A percentile compares a stretch with the other conserved stretches of the same genome.
phyloP scores from a whole-genome alignment of 495 filamentous ascomycete genomes.

The Chaetomium cochliodes region DNA sequence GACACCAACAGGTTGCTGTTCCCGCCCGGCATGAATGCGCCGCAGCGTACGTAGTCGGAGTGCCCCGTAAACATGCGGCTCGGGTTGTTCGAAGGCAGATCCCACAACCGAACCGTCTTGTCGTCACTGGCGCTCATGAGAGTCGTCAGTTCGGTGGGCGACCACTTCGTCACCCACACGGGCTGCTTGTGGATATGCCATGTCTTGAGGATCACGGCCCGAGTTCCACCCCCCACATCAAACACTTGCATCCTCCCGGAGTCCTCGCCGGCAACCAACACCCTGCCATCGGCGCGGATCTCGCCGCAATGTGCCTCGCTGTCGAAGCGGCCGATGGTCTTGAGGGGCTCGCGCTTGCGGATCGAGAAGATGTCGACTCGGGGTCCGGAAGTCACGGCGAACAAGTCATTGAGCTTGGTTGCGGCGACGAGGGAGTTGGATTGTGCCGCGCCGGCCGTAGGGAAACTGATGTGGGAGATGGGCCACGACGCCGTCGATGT shows the following conservation, averaged over 20 bases:
- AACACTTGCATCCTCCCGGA: conserved; percentile 91
- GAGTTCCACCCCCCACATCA: conserved; percentile 63
- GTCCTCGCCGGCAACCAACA: conserved; percentile 87
- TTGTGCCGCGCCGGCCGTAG: conserved; percentile 47
- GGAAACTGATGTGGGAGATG: conserved; percentile 84
- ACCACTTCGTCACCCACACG: conserved; percentile 88
- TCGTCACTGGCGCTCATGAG: conserved; percentile 87
- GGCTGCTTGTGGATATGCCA: conserved; percentile 96
- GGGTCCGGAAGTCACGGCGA: conserved; percentile 87
- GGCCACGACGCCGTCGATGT: conserved; percentile 82
- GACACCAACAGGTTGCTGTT: conserved; percentile 74
- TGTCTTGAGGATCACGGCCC: conserved; percentile 88
- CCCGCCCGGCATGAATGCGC: conserved; percentile 79
- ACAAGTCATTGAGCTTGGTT: conserved; percentile 63
- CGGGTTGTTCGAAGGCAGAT: conserved; percentile 75
- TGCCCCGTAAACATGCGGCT: conserved; percentile 81
- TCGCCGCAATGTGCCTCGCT: conserved; percentile 83
- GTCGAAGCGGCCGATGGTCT: conserved; percentile 89
- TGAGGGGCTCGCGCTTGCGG: conserved; percentile 80
- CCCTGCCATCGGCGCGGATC: conserved; percentile 81
- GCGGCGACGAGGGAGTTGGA: conserved; percentile 46
- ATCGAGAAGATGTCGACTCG: conserved; percentile 90
- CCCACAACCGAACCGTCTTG: conserved; percentile 88
- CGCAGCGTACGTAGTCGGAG: conserved; percentile 84
- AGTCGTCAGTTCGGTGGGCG: conserved; percentile 77